phyloP scores from a whole-genome alignment of 2,329 filamentous ascomycete species.

The Epichloe elymi region DNA sequence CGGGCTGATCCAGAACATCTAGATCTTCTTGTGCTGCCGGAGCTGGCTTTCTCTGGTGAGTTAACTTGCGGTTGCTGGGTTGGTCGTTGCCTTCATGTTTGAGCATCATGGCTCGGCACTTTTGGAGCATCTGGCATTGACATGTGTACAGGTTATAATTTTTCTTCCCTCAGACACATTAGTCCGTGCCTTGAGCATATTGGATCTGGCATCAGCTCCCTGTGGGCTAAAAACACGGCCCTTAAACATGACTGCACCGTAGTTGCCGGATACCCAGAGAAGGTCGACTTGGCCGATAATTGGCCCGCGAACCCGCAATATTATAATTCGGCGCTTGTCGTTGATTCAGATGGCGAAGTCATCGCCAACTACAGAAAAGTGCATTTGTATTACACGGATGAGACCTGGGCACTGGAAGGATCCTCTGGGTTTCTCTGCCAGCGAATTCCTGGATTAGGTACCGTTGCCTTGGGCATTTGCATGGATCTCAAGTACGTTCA shows the following conservation, averaged over 20 bases:
- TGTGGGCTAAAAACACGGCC: slow-evolving; percentile 59
- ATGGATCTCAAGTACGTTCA: slow-evolving; percentile 48
- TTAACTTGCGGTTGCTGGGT: not conserved
- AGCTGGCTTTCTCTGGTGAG: slow-evolving; percentile 61
- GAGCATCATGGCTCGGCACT: not conserved
- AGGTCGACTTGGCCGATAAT: slow-evolving; percentile 34
- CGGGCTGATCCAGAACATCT: slow-evolving; percentile 38
- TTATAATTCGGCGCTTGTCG: slow-evolving; percentile 40
- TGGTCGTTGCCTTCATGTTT: too few species aligned
- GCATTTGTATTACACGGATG: slow-evolving; percentile 46
- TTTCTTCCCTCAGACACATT: slow-evolving; percentile 55
- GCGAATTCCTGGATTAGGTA: slow-evolving; percentile 33
- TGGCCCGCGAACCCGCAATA: slow-evolving; percentile 41
- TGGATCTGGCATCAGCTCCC: slow-evolving; percentile 49
- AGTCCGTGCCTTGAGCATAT: slow-evolving; percentile 54
- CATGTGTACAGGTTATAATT: slow-evolving; percentile 55
- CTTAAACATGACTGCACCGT: slow-evolving; percentile 55
- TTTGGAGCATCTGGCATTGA: not conserved
- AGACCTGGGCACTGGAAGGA: slow-evolving; percentile 48
- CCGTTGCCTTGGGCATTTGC: slow-evolving; percentile 44
- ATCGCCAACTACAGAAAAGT: slow-evolving; percentile 48
- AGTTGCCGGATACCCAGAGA: slow-evolving; percentile 63
- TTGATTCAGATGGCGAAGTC: slow-evolving; percentile 46
- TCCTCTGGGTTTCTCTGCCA: slow-evolving; percentile 34
- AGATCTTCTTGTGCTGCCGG: slow-evolving; percentile 61